phyloP scores from a whole-genome alignment of 2,329 filamentous ascomycete species.

The Coniochaeta sp. region DNA sequence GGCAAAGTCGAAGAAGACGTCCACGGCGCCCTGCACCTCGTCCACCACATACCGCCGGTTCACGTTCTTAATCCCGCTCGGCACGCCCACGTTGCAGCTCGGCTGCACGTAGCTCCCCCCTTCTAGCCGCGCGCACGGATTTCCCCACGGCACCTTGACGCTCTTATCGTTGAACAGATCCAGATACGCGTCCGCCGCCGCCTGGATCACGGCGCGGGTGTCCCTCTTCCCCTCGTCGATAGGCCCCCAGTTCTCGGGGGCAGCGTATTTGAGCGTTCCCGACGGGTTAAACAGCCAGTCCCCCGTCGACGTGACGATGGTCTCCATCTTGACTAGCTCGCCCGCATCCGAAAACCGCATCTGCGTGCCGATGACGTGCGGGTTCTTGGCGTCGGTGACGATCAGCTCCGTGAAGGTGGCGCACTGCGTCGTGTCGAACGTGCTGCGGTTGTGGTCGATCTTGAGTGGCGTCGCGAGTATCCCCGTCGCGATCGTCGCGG shows the following conservation, averaged over 20 bases:
- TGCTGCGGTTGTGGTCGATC: conserved; percentile 27
- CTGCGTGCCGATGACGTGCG: conserved; percentile 29
- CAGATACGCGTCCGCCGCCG: conserved; percentile 27
- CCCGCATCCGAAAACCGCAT: conserved; percentile 19
- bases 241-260: conserved; percentile 24
- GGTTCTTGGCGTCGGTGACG: conserved; percentile 18
- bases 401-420: conserved; percentile 29
- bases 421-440: conserved; percentile 27
- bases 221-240: conserved; percentile 24
- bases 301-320: conserved; percentile 24
- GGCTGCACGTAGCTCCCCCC: conserved; percentile 25
- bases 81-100: conserved; percentile 27
- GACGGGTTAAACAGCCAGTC: conserved; percentile 32
- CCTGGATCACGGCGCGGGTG: conserved; percentile 24
- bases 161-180: conserved; percentile 28
- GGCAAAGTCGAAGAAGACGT: conserved; percentile 15
- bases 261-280: conserved; percentile 24
- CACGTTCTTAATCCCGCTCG: conserved; percentile 16
- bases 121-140: conserved; percentile 27
- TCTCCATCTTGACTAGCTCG: conserved; percentile 18
- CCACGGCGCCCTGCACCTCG: conserved; percentile 12
- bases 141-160: conserved; percentile 28
- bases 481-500: conserved; percentile 18
- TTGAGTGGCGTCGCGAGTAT: conserved; percentile 23
- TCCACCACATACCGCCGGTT: conserved; percentile 18